Evolutionary conservation across 164 flowering plant genomes (phyloP).

Genomic region (Liriodendron chinense): DNA sequence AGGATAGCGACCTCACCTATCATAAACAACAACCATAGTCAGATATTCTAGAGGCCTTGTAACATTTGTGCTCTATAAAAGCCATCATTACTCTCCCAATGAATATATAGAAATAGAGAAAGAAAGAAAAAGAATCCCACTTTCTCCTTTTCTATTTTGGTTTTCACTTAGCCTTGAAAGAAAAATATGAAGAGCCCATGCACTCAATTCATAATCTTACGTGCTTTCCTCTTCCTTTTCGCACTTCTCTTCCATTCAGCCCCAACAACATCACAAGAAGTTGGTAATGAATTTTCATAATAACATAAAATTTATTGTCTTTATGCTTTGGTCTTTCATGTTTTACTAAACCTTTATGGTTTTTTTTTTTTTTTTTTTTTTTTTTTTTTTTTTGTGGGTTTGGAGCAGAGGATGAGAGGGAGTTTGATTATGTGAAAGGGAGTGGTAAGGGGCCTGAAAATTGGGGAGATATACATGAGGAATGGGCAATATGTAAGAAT

Average conservation of each 20-base stretch:
- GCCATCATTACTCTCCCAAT: not conserved
- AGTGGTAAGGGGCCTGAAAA: constrained; percentile 36
- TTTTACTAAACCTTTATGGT: not conserved
- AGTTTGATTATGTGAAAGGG: constrained; percentile 31
- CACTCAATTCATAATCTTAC: not conserved
- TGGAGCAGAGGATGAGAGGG: constrained; percentile 47
- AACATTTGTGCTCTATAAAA: not conserved
- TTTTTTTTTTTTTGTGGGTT: not conserved
- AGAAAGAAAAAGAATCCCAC: not conserved
- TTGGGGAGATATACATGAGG: constrained; percentile 45
- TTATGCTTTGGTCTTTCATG: not conserved
- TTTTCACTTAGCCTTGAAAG: not conserved
- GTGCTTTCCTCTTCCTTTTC: not conserved
- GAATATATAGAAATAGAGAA: not conserved
- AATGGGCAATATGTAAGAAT: constrained; percentile 44
- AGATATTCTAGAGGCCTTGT: too few relatives aligned
- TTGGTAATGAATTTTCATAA: not conserved
- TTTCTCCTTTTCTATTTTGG: not conserved
- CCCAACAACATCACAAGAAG: not conserved
- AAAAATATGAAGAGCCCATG: not conserved
- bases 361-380: not conserved
- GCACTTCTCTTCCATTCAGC: not conserved
- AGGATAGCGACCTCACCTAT: too few relatives aligned
- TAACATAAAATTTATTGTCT: not conserved
- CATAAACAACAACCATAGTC: too few relatives aligned